Evolutionary conservation across 257 asterid species (phyloP), one percentile per base, ranked within the genome.

Genomic region (Jacaranda mimosifolia): DNA sequence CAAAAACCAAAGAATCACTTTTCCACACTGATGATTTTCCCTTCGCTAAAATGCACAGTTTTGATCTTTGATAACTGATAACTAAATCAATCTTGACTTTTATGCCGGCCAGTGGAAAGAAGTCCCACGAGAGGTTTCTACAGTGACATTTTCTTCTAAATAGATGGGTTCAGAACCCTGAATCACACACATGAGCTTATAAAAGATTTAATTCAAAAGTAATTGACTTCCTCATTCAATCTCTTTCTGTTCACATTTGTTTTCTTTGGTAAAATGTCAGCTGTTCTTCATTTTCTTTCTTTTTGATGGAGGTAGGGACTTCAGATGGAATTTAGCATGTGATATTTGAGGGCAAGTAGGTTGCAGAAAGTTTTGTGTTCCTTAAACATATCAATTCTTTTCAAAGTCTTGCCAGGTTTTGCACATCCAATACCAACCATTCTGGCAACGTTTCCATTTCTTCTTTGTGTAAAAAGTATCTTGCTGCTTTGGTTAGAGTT

Each of bases 1-100:
- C 68, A 51, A 55, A 13, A 49, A 19, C 52, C 38, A 77, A 45
- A 51, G 42, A 71, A 64, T 66, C 53, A 53, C 48, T 58, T 45
- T 51, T 53, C 48, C 64, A 52, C 56, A 42, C 12, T 62, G 49
- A 35, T 43, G 35, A 58, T 3, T 48, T 32, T 45, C 32, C 51
- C 26, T 74, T 36, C 19, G 4, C 42, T 48, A n/a, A 3, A 70
- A 52, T 49, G 58, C 17, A 39, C 52, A 60, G 0, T 32, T 53
- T n/a, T 66, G 78, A 38, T 67, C 39, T 19, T 67, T 59, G 21
- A 38, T 42, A 60, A 19, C 57, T 58, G n/a, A 10, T 53, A 43
- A 60, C 19, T 39, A 55, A 26, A 70, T 65, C 63, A 8, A 62
- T 32, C 8, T 68, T 35, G 72, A 59, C 57, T 14, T 18, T 15